phyloP scores from a whole-genome alignment of 2,329 filamentous ascomycete species.

The Phoma sp. region DNA sequence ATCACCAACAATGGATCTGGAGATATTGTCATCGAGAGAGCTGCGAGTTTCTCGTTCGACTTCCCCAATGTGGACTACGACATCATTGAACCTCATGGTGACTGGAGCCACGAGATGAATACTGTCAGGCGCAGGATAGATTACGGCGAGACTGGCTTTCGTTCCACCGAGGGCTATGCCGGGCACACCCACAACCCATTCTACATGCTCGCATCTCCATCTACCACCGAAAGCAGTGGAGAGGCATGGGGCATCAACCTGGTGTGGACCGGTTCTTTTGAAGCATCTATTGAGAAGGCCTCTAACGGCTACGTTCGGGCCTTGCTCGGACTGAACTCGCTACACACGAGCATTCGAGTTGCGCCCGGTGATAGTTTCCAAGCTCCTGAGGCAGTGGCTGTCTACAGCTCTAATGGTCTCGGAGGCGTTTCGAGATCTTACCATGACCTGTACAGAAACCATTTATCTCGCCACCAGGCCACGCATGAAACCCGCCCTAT shows the following conservation, averaged over 20 bases:
- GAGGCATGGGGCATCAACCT: conserved; percentile 70
- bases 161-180: conserved; percentile 66
- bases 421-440: conserved; percentile 68
- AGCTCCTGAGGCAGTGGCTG: conserved; percentile 67
- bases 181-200: conserved; percentile 71
- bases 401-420: conserved; percentile 65
- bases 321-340: conserved; percentile 65
- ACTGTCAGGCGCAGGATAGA: conserved; percentile 62
- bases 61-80: conserved; percentile 66
- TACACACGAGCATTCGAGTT: conserved; percentile 65
- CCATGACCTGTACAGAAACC: conserved; percentile 66
- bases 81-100: conserved; percentile 66
- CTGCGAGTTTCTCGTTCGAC: conserved; percentile 67
- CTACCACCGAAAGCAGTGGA: conserved; percentile 65
- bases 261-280: conserved; percentile 68
- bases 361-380: conserved; percentile 62
- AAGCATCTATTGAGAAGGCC: conserved; percentile 65
- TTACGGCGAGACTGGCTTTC: conserved; percentile 63
- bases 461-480: conserved; percentile 64
- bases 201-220: conserved; percentile 61
- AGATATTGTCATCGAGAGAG: conserved; percentile 61
- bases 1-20: conserved; percentile 64
- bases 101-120: conserved; percentile 67
- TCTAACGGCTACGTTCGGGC: conserved; percentile 67
- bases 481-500: conserved; percentile 60